Evolutionary conservation across 495 filamentous ascomycete genomes (phyloP), one percentile per base, ranked within the genome.

Genomic region (Pseudevernia furfuracea): DNA sequence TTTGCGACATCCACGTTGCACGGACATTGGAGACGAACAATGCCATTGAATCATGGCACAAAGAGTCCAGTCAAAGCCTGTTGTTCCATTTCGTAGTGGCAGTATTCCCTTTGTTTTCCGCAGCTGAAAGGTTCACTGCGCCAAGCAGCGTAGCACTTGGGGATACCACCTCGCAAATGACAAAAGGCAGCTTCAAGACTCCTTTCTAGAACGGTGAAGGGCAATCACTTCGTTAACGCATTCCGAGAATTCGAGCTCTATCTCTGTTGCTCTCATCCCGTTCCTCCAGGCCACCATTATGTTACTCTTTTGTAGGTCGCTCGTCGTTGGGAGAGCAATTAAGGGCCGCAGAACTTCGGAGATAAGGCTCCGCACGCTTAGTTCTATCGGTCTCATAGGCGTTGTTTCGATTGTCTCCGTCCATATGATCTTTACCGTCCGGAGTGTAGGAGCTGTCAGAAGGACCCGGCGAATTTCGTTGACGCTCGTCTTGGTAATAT

Each of bases 351-450:
- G 17, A 44, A 63, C 28, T 11, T 25, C 32, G n/a, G 28, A 30
- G 25, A 63, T 63, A 36, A 56, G 28, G 53, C 10, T 23, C n/a
- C 37, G 38, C 19, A 41, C 41, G 28, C 19, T 32, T 12, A 5
- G 0, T 32, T 15, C 23, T 49, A 28, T 7, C 38, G 1, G 15
- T 43, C n/a, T n/a, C 25, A n/a, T n/a, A n/a, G n/a, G n/a, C n/a
- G n/a, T n/a, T n/a, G n/a, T n/a, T n/a, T n/a, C n/a, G n/a, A n/a
- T n/a, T n/a, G 61, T 63, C 38, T 63, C 61, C 12, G 61, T 63
- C 61, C 61, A 63, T 1, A 46, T 44, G 4, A 63, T 39, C n/a
- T 55, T 63, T 5, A 63, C 25, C 8, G 37, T 63, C 8, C 56
- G 52, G 41, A 63, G 37, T 37, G 36, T 28, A 17, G 5, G 39